Base-by-base conservation (phyloP, 2,329 filamentous ascomycete species). In the Ceratocystis ficicola region DNA sequence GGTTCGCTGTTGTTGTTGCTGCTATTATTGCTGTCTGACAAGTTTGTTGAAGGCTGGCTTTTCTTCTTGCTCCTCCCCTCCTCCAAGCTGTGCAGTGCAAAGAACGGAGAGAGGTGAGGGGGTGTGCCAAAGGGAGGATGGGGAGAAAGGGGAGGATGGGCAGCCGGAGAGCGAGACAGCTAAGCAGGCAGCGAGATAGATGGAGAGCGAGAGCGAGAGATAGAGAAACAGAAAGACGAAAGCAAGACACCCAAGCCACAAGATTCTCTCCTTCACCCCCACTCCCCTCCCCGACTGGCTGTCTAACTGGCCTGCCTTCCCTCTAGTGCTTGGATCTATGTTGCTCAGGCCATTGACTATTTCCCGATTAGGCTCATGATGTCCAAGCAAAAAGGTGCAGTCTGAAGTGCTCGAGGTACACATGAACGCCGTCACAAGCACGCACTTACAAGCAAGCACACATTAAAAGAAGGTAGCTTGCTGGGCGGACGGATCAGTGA, bases 91-190 rank as follows among this genome's bases (percentile, higher is more conserved):
- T 20, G 28, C n/a, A 20, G 50, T 41, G 36, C 36, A 12, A 12
- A 41, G 20, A 55, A 64, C 28, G 48, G 36, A 55, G 62, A 59
- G n/a, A 48, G 63, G 25, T 28, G 48, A 57, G 63, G 32, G 28
- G 60, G 60, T 44, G 63, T 36, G 28, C 30, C 32, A 36, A 41
- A 44, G 20, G 22, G 48, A 44, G 32, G 57, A 44, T 25, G 36
- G n/a, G 20, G 48, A 25, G 25, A 20, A 25, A 28, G 48, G 20
- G 22, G 52, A 57, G 52, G 50, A n/a, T 6, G 15, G 12, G 52
- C 15, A 59, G 52, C 52, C 28, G 52, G 52, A n/a, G n/a, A 59
- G 48, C 48, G 48, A 25, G 48, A 25, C 48, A 52, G 36, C 8
- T 41, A 41, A 41, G 36, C 36, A 41, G 36, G 36, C 36, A 41